Evolutionary conservation across 176 grass and related monocot species (phyloP).

Genomic region (Rhynchospora breviuscula): DNA sequence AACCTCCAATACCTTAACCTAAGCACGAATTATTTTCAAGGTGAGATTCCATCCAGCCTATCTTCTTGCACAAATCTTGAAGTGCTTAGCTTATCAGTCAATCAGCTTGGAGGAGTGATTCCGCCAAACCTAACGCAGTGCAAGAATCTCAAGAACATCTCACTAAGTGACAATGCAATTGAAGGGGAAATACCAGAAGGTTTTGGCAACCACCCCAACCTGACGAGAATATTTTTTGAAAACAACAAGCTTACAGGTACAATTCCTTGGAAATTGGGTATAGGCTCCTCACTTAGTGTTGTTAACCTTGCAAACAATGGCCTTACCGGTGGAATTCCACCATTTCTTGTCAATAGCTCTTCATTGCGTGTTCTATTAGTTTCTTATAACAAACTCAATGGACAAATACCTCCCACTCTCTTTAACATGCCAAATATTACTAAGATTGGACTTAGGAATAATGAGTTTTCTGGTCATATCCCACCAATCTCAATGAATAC

Average conservation of each 20-base stretch:
- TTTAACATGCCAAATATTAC: slow-evolving; percentile 30
- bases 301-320: slow-evolving; percentile 26
- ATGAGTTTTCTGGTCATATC: slow-evolving; percentile 32
- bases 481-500: slow-evolving; percentile 16
- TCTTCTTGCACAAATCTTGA: slow-evolving; percentile 31
- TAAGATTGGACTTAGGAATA: slow-evolving; percentile 25
- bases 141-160: slow-evolving; percentile 20
- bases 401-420: slow-evolving; percentile 30
- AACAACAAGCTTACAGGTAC: slow-evolving; percentile 30
- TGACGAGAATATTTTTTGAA: slow-evolving; percentile 12
- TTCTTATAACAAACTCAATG: slow-evolving; percentile 34
- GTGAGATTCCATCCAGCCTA: slow-evolving; percentile 25
- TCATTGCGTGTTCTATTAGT: slow-evolving; percentile 30
- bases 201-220: slow-evolving; percentile 20
- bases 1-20: slow-evolving; percentile 36
- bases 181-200: slow-evolving; percentile 22
- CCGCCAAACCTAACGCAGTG: slow-evolving; percentile 35
- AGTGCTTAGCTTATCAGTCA: slow-evolving; percentile 21
- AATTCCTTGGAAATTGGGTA: slow-evolving; percentile 35
- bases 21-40: slow-evolving; percentile 38
- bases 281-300: slow-evolving; percentile 25
- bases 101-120: slow-evolving; percentile 34
- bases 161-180: slow-evolving; percentile 30
- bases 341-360: slow-evolving; percentile 32
- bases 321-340: slow-evolving; percentile 35